Evolutionary conservation across 345 rosid genomes (phyloP).

Genomic region (Sisymbrium irio): DNA sequence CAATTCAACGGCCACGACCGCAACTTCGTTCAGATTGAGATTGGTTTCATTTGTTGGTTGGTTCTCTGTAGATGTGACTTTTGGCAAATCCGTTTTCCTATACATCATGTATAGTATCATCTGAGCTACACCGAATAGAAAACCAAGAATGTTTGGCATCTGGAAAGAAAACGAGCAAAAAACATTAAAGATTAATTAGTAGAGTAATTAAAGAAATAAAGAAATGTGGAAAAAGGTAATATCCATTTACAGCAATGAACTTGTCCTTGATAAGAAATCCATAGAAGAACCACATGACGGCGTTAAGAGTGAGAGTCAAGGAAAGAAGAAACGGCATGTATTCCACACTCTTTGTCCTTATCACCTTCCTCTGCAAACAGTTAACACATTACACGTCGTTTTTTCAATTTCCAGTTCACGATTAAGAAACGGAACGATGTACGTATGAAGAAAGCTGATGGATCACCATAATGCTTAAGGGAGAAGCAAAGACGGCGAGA

Average conservation of each 20-base stretch:
- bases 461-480: slow-evolving; percentile 75
- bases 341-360: slow-evolving; percentile 79
- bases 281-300: slow-evolving; percentile 84
- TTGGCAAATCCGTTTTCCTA: slow-evolving; percentile 26
- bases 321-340: slow-evolving; percentile 84
- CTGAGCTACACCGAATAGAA: slow-evolving; percentile 55
- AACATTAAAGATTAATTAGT: not conserved
- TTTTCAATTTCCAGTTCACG: not conserved
- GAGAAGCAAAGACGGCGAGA: slow-evolving; percentile 70
- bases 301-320: slow-evolving; percentile 64
- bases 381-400: not conserved
- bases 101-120: slow-evolving; percentile 69
- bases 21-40: not conserved
- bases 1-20: slow-evolving; percentile 24
- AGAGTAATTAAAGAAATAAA: not conserved
- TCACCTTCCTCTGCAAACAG: slow-evolving; percentile 59
- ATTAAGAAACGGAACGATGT: not conserved
- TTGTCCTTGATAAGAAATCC: slow-evolving; percentile 65
- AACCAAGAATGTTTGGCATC: slow-evolving; percentile 29
- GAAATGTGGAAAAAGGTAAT: not conserved
- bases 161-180: not conserved
- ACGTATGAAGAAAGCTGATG: not conserved
- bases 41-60: slow-evolving; percentile 1
- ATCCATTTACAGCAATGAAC: slow-evolving; percentile 58
- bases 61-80: not conserved